A percentile compares a stretch with the other conserved stretches of the same genome.
Conservation (phyloP, 2,329 filamentous ascomycete genomes). For the Aspergillus uvarum region DNA sequence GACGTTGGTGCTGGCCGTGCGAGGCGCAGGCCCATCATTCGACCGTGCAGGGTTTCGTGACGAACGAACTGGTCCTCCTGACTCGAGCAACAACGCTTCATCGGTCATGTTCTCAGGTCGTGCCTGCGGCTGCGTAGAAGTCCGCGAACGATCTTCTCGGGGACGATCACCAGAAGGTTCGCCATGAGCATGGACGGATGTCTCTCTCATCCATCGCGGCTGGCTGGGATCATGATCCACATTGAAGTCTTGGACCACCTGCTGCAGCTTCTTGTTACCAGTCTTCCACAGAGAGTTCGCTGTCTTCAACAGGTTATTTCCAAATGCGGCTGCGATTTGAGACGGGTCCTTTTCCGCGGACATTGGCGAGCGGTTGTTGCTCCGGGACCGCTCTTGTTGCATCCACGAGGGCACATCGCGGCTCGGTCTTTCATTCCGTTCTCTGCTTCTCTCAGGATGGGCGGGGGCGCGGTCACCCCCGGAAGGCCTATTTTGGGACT, state of each 20-base stretch:
- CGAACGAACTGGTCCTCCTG: constrained; percentile 27
- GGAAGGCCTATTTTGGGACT: constrained; percentile 46
- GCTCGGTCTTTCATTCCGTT: constrained; percentile 27
- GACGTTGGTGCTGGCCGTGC: constrained; percentile 19
- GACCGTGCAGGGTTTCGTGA: constrained; percentile 28
- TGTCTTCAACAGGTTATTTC: constrained; percentile 83
- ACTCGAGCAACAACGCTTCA: constrained; percentile 49
- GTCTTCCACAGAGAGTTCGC: constrained; percentile 95
- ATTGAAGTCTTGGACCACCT: constrained; percentile 84
- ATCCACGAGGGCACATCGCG: constrained; percentile 60
- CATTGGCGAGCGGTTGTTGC: constrained; percentile 39
- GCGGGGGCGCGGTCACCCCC: constrained; percentile 20
- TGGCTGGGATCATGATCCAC: constrained; percentile 72
- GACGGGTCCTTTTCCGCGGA: constrained; percentile 69
- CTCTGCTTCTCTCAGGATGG: constrained; percentile 25
- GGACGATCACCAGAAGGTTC: not conserved
- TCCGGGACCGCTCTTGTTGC: constrained; percentile 50
- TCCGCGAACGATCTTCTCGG: constrained; percentile 23
- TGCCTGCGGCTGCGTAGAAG: constrained; percentile 17
- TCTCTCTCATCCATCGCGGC: constrained; percentile 93
- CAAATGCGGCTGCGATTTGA: constrained; percentile 78
- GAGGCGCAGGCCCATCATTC: constrained; percentile 22
- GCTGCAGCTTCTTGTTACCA: constrained; percentile 86
- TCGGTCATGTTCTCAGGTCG: constrained; percentile 53
- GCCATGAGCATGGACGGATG: constrained; percentile 34